Conservation (phyloP, 805 yeast genomes). For the Debaryomyces castellii region DNA sequence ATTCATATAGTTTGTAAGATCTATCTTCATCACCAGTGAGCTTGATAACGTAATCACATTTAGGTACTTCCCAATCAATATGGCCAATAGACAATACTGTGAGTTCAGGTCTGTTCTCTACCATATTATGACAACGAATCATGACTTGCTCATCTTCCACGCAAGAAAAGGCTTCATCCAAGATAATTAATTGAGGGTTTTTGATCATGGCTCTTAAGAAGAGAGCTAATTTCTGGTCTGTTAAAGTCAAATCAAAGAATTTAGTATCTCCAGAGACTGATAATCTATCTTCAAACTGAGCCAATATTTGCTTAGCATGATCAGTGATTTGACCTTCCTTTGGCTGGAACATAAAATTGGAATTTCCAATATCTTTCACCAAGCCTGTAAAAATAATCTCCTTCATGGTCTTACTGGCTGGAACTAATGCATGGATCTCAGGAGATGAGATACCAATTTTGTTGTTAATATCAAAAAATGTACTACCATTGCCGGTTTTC, state of each 20-base stretch:
- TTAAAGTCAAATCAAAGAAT: constrained; percentile 59
- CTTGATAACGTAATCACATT: constrained; percentile 49
- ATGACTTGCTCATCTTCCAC: constrained; percentile 61
- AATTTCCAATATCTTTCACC: constrained; percentile 55
- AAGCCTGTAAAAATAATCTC: constrained; percentile 73
- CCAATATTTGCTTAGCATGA: constrained; percentile 18
- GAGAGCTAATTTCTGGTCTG: constrained; percentile 75
- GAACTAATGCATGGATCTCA: constrained; percentile 87
- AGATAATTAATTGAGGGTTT: constrained; percentile 71
- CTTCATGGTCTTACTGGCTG: constrained; percentile 49
- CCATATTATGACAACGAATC: constrained; percentile 30
- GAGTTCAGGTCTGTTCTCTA: constrained; percentile 36
- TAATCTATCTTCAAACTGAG: constrained; percentile 28
- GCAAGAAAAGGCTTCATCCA: constrained; percentile 92
- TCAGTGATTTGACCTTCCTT: constrained; percentile 14
- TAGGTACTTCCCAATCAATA: constrained; percentile 74
- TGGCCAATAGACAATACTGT: constrained; percentile 84
- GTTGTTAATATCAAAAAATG: constrained; percentile 76
- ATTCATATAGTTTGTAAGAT: constrained; percentile 17
- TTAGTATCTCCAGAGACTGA: constrained; percentile 29
- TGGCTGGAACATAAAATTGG: constrained; percentile 48
- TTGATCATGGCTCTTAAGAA: constrained; percentile 78
- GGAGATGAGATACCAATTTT: constrained; percentile 89
- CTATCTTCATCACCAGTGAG: constrained; percentile 30
- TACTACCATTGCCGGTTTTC: constrained; percentile 66